A percentile compares a stretch with the other conserved stretches of the same genome.
Conservation (phyloP, 192 early-diverging fungal species). For the Pecoramyces ruminantium region DNA sequence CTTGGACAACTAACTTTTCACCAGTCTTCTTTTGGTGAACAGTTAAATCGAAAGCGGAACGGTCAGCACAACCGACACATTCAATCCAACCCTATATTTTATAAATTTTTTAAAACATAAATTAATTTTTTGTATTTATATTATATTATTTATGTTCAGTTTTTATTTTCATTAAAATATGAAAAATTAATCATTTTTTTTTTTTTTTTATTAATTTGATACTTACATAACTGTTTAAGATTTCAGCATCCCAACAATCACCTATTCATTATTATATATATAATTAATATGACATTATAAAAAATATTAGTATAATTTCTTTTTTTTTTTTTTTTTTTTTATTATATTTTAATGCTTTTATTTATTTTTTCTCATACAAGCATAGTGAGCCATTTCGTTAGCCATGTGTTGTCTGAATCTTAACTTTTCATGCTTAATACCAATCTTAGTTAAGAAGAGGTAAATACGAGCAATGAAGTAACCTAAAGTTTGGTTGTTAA, state of each 20-base stretch:
- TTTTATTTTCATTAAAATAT: too few species aligned
- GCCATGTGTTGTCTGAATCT: conserved; percentile 97
- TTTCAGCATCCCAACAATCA: conserved; percentile 97
- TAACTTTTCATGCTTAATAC: conserved; percentile 67
- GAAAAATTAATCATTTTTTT: too few species aligned
- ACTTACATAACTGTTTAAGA: conserved; percentile 65
- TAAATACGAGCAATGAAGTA: conserved; percentile 96
- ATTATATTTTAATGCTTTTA: not conserved
- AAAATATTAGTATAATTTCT: too few species aligned
- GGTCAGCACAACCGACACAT: conserved; percentile 98
- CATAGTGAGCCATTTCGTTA: conserved; percentile 99
- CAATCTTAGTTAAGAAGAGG: conserved; percentile 74
- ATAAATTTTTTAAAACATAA: not conserved
- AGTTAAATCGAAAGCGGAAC: conserved; percentile 91
- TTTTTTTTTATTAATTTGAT: too few species aligned
- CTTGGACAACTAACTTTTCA: conserved; percentile 86
- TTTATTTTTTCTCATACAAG: conserved; percentile 30
- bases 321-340: too few species aligned
- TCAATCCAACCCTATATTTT: conserved; percentile 83
- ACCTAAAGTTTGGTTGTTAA: conserved; percentile 96
- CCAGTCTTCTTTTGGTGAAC: conserved; percentile 77
- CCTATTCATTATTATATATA: not conserved
- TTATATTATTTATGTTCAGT: too few species aligned
- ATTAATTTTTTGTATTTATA: not conserved
- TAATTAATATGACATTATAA: too few species aligned